Evolutionary conservation across 2,329 filamentous ascomycete genomes (phyloP).

Genomic region (Cladobotryum mycophilum): DNA sequence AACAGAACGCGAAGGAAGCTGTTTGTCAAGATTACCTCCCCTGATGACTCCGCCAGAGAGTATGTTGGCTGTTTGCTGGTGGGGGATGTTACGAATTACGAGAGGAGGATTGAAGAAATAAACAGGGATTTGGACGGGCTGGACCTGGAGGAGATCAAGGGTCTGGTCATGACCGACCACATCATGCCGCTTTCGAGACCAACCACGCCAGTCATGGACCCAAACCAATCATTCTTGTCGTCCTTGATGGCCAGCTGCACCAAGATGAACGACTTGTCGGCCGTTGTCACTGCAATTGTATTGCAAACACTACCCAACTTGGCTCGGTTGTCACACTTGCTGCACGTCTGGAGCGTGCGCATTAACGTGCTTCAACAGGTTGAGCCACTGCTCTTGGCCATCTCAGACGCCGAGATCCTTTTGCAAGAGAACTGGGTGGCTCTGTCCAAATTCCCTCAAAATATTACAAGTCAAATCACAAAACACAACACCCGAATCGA

Average conservation of each 20-base stretch:
- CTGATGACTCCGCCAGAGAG: conserved; percentile 19
- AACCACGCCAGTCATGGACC: conserved; percentile 27
- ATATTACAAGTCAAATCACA: conserved; percentile 4
- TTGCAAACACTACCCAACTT: conserved; percentile 81
- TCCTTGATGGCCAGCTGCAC: conserved; percentile 50
- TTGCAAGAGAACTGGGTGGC: conserved; percentile 62
- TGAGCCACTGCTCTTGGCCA: conserved; percentile 58
- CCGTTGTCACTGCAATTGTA: conserved; percentile 84
- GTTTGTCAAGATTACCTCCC: conserved; percentile 21
- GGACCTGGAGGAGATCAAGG: conserved; percentile 82
- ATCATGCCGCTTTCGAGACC: conserved; percentile 48
- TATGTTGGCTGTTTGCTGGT: conserved; percentile 69
- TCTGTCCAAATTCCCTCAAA: conserved; percentile 32
- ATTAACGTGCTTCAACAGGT: conserved; percentile 68
- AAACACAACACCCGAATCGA: conserved; percentile 13
- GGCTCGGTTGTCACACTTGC: conserved; percentile 63
- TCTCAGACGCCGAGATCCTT: conserved; percentile 61
- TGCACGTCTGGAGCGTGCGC: conserved; percentile 73
- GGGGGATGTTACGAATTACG: conserved; percentile 59
- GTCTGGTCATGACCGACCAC: conserved; percentile 76
- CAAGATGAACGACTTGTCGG: conserved; percentile 81
- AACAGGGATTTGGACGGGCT: conserved; percentile 60
- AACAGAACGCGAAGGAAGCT: conserved; percentile 34
- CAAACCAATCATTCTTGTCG: conserved; percentile 27
- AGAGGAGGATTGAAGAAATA: conserved; percentile 69